Evolutionary conservation across 164 flowering plant genomes (phyloP).

Genomic region (Stephania cephalantha): DNA sequence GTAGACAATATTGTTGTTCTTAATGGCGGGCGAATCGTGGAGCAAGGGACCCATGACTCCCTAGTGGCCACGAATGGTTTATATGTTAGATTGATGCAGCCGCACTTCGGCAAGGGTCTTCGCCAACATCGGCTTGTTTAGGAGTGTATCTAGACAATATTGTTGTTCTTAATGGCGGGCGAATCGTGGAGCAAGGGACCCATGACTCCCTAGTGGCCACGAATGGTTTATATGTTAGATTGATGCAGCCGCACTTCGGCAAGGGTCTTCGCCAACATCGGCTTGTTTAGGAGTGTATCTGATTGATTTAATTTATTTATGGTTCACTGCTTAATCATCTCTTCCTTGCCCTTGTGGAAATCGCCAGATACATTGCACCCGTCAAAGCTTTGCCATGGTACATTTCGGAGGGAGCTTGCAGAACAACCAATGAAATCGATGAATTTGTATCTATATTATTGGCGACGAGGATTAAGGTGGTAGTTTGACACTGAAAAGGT

Average conservation of each 20-base stretch:
- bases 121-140: conserved; percentile 82
- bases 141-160: too few species aligned
- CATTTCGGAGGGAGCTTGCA: conserved; percentile 19
- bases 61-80: conserved; percentile 74
- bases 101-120: conserved; percentile 80
- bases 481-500: conserved; percentile 20
- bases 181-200: conserved; percentile 89
- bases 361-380: conserved; percentile 7
- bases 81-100: conserved; percentile 92
- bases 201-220: conserved; percentile 75
- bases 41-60: conserved; percentile 88
- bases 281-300: conserved; percentile 34
- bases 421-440: conserved; percentile 18
- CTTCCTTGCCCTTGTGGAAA: conserved; percentile 14
- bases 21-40: conserved; percentile 88
- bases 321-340: conserved; percentile 9
- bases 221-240: conserved; percentile 78
- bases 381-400: conserved; percentile 5
- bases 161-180: conserved; percentile 91
- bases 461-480: conserved; percentile 11
- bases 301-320: conserved; percentile 14
- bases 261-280: conserved; percentile 88
- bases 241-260: conserved; percentile 95
- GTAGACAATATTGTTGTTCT: conserved; percentile 98
- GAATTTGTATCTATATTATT: conserved; percentile 20